phyloP scores from a whole-genome alignment of 768 basidiomycete genomes.

The Auriscalpium microsporum region DNA sequence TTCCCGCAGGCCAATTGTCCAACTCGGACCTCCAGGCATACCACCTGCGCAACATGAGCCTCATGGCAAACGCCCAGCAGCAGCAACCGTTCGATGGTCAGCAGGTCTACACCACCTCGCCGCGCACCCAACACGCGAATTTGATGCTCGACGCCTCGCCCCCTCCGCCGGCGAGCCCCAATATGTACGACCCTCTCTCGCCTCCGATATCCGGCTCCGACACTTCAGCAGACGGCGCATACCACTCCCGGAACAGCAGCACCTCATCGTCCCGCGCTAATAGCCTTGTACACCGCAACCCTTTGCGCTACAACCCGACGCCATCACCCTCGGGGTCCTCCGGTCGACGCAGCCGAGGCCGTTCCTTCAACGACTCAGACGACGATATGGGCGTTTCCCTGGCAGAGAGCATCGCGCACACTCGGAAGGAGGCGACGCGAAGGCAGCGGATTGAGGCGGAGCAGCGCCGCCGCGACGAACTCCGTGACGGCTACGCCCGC shows the following conservation, averaged over 20 bases:
- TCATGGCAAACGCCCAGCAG: slow-evolving; percentile 62
- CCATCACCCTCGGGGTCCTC: slow-evolving; percentile 73
- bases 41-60: slow-evolving; percentile 49
- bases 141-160: slow-evolving; percentile 25
- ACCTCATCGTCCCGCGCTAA: slow-evolving; percentile 70
- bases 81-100: slow-evolving; percentile 32
- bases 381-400: slow-evolving; percentile 55
- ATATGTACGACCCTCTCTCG: slow-evolving; percentile 78
- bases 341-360: slow-evolving; percentile 54
- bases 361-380: slow-evolving; percentile 67
- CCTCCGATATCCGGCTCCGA: slow-evolving; percentile 87
- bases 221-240: slow-evolving; percentile 70
- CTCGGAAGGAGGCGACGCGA: slow-evolving; percentile 77
- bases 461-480: slow-evolving; percentile 80
- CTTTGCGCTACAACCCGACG: slow-evolving; percentile 69
- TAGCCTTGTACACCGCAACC: slow-evolving; percentile 66
- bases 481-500: slow-evolving; percentile 83
- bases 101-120: slow-evolving; percentile 46
- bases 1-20: slow-evolving; percentile 52
- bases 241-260: slow-evolving; percentile 64
- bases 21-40: slow-evolving; percentile 60
- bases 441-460: slow-evolving; percentile 86
- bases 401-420: slow-evolving; percentile 65
- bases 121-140: slow-evolving; percentile 15
- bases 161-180: slow-evolving; percentile 69